Base-by-base conservation (phyloP, 2,329 filamentous ascomycete genomes). In the Nothophoma quercina region DNA sequence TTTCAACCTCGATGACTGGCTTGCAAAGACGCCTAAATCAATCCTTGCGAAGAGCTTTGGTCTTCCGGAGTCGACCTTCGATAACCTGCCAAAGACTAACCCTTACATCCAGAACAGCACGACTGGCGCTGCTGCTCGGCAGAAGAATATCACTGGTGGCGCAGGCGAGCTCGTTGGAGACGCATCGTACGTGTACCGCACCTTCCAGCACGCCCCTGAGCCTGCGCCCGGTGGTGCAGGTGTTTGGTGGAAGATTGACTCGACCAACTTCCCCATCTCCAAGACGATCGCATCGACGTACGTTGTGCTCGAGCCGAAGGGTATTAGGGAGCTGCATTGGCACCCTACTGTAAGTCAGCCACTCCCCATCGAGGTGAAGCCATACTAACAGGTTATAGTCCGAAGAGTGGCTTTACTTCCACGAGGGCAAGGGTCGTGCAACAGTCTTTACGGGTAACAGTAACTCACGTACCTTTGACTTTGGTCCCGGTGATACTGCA, bases 351-450 rank as follows among this genome's bases (percentile, higher is more conserved):
- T 85, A 68, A 72, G 80, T 52, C 9, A 23, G 15, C 22, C 5
- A 4, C 12, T 25, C 16, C 22, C 10, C 2, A 25, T 6, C 2
- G 23, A 12, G 7, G 5, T 21, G 42, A 4, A 3, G 23, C 5
- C n/a, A 36, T 34, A n/a, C 56, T 28, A 29, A 21, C 44, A 7
- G 4, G 7, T 53, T 21, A 9, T 32, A 58, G 40, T 51, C 84
- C 5, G 85, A 88, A 61, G 87, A 89, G 68, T 89, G 87, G 87
- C 72, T 89, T 2, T 89, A 88, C 72, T 89, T 90, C 75, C 85
- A 88, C 67, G 76, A 82, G 53, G 87, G 86, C 19, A 72, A 78
- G 2, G 87, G 77, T 0, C 81, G 83, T 21, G 86, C 86, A 0
- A 88, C 85, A 0, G 83, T 88, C 2, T 89, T 88, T 67, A 83